A percentile compares a stretch with the other conserved stretches of the same genome.
These are phyloP conservation scores for Madurella fahalii DNA, from an alignment of 2,329 filamentous ascomycete species.

Conservation along the genomic window DNA sequence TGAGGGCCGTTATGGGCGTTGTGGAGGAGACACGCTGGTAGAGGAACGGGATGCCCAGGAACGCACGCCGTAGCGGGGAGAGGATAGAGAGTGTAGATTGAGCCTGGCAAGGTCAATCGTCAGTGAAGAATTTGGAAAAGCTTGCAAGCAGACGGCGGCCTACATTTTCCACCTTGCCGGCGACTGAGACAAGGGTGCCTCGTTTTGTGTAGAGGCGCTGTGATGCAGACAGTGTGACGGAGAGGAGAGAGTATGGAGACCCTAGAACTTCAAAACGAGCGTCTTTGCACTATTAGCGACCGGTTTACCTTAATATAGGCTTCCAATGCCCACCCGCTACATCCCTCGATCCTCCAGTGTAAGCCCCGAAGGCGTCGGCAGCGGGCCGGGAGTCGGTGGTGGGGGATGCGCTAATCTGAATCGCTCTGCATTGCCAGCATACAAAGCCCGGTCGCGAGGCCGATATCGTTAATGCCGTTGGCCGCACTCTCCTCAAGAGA, in stretches of 20 bases:
- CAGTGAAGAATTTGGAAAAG: neutral
- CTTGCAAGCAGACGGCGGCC: constrained; percentile 21
- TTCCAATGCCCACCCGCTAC: constrained; percentile 43
- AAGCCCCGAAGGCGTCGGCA: constrained; percentile 54
- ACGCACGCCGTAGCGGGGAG: constrained; percentile 73
- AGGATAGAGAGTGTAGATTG: constrained; percentile 86
- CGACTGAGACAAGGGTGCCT: constrained; percentile 84
- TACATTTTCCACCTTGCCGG: constrained; percentile 88
- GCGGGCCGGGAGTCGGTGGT: constrained; percentile 51
- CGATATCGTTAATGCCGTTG: constrained; percentile 25
- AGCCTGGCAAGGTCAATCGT: constrained; percentile 49
- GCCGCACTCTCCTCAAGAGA: constrained; percentile 35
- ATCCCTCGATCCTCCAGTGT: constrained; percentile 43
- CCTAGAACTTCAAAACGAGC: constrained; percentile 93
- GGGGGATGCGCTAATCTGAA: constrained; percentile 60
- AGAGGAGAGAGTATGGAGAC: constrained; percentile 87
- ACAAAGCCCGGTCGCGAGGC: constrained; percentile 35
- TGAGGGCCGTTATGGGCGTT: constrained; percentile 79
- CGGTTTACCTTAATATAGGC: neutral
- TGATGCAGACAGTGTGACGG: constrained; percentile 86
- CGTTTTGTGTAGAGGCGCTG: constrained; percentile 89
- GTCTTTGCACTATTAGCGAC: constrained; percentile 51
- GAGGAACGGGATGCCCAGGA: constrained; percentile 86
- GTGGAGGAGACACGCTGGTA: constrained; percentile 90
- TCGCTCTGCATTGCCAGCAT: constrained; percentile 54